A percentile compares a stretch with the other conserved stretches of the same genome.
phyloP scores from a whole-genome alignment of 148 eudicot genomes.

The Chenopodium berlandieri region DNA sequence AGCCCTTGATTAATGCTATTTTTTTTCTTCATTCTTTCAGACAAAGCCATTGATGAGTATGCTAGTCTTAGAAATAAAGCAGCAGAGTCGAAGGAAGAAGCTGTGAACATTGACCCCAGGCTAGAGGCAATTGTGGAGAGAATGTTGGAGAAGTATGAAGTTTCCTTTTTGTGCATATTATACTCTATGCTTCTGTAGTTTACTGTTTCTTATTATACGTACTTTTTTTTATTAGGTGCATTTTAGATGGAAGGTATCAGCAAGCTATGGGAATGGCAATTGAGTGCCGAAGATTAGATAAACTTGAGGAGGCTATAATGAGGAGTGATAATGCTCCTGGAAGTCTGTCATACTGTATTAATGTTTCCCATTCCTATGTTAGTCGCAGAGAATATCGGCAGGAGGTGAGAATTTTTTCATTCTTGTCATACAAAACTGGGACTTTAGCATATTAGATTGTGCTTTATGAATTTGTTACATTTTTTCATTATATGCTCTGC shows the following conservation, averaged over 20 bases:
- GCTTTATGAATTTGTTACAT: background rate
- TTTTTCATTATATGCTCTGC: background rate
- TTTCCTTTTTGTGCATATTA: constrained; percentile 5
- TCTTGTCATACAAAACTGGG: background rate
- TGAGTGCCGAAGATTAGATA: constrained; percentile 87
- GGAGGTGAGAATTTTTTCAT: constrained; percentile 52
- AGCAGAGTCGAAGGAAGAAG: constrained; percentile 60
- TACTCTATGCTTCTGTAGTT: background rate
- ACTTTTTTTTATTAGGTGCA: constrained; percentile 49
- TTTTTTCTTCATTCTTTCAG: constrained; percentile 36
- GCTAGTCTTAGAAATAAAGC: constrained; percentile 75
- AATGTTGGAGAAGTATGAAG: constrained; percentile 86
- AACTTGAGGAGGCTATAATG: constrained; percentile 82
- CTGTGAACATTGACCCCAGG: constrained; percentile 69
- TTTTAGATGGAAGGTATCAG: constrained; percentile 71
- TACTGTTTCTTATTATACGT: constrained; percentile 14
- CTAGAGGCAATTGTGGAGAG: constrained; percentile 96
- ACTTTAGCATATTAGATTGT: background rate
- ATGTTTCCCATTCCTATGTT: constrained; percentile 72
- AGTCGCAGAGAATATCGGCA: constrained; percentile 75
- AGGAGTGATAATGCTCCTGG: constrained; percentile 76
- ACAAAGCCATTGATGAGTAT: constrained; percentile 96
- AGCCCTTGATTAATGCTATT: background rate
- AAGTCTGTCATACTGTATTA: constrained; percentile 74
- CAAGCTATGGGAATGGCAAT: constrained; percentile 90